Conservation (phyloP, 1,284 basidiomycete species). For the Ceratobasidium sp. region DNA sequence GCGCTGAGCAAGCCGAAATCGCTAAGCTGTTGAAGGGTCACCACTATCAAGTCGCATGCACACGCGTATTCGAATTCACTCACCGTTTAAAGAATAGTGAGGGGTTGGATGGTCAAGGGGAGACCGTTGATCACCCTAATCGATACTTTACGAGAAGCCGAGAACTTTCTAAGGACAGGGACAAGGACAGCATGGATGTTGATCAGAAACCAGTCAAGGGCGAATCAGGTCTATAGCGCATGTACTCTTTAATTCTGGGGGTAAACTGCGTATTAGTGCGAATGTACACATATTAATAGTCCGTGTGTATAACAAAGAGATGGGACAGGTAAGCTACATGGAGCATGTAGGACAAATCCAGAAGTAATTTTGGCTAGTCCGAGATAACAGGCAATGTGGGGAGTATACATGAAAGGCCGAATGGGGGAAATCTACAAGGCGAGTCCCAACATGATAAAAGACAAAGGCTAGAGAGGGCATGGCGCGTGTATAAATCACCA, state of each 20-base stretch:
- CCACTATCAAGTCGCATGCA: slow-evolving; percentile 97
- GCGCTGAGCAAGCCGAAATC: slow-evolving; percentile 84
- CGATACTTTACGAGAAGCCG: slow-evolving; percentile 64
- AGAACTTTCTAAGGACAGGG: slow-evolving; percentile 49
- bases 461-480: slow-evolving; percentile 11
- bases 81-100: slow-evolving; percentile 85
- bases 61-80: slow-evolving; percentile 94
- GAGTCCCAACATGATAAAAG: slow-evolving; percentile 13
- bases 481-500: slow-evolving; percentile 35
- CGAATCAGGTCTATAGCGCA: slow-evolving; percentile 7
- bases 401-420: slow-evolving; percentile 23
- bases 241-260: slow-evolving; percentile 10
- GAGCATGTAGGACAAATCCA: slow-evolving; percentile 28
- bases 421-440: slow-evolving; percentile 8
- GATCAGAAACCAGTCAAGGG: slow-evolving; percentile 20
- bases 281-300: slow-evolving; percentile 27
- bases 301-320: not conserved
- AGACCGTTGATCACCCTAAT: slow-evolving; percentile 95
- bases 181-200: slow-evolving; percentile 31
- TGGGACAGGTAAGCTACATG: slow-evolving; percentile 22
- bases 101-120: slow-evolving; percentile 79
- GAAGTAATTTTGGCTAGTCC: slow-evolving; percentile 13
- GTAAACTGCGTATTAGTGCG: slow-evolving; percentile 6
- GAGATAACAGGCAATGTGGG: slow-evolving; percentile 2
- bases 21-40: slow-evolving; percentile 78